These are phyloP conservation scores for Volutella citrinella DNA, from an alignment of 2,329 filamentous ascomycete species.

Conservation along the genomic window DNA sequence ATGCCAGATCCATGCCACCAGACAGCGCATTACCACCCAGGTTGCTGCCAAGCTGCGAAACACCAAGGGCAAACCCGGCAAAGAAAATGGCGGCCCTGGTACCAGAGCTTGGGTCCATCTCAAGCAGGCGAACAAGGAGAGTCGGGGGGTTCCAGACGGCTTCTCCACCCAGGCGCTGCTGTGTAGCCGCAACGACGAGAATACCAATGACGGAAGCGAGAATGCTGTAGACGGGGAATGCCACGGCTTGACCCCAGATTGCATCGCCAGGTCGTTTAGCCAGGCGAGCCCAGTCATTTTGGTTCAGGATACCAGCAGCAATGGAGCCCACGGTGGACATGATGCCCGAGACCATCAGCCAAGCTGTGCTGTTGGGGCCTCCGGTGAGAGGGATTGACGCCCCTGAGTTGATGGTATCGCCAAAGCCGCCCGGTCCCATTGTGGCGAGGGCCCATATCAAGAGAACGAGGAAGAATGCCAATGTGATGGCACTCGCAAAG, in stretches of 20 bases:
- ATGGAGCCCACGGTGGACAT: constrained; percentile 37
- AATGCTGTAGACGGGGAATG: constrained; percentile 35
- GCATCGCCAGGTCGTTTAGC: constrained; percentile 30
- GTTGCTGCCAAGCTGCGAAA: constrained; percentile 37
- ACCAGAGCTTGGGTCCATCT: constrained; percentile 27
- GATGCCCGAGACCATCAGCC: constrained; percentile 36
- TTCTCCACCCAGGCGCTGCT: constrained; percentile 32
- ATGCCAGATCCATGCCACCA: constrained; percentile 38
- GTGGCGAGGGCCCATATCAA: constrained; percentile 43
- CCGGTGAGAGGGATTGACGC: constrained; percentile 22
- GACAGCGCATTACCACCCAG: constrained; percentile 35
- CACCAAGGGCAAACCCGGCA: constrained; percentile 31
- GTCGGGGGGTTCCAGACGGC: constrained; percentile 37
- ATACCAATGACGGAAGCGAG: constrained; percentile 37
- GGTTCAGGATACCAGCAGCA: constrained; percentile 36
- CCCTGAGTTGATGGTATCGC: constrained; percentile 26
- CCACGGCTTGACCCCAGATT: constrained; percentile 32
- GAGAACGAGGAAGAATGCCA: constrained; percentile 40
- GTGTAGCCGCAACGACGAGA: constrained; percentile 38
- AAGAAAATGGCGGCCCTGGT: constrained; percentile 38
- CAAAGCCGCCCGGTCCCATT: constrained; percentile 39
- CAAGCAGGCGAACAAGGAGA: constrained; percentile 31
- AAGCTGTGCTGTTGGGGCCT: constrained; percentile 29
- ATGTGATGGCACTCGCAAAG: constrained; percentile 35
- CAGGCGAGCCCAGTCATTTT: constrained; percentile 37